Evolutionary conservation across 2,329 filamentous ascomycete species (phyloP).

Genomic region (Coniochaeta hoffmannii): DNA sequence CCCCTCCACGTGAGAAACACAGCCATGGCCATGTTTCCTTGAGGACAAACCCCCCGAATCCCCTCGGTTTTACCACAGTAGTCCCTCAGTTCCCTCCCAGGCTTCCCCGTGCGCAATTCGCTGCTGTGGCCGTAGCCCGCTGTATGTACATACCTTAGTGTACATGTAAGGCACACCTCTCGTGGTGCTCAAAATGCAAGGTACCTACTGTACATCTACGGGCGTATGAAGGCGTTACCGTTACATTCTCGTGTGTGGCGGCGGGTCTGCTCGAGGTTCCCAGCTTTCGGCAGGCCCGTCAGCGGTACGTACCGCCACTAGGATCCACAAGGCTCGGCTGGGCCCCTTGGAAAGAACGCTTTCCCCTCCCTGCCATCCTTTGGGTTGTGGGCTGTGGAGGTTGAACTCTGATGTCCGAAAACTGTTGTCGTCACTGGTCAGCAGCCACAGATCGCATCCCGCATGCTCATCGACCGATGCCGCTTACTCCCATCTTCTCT

Average conservation of each 20-base stretch:
- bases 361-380: neutral
- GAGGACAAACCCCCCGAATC: too few species aligned
- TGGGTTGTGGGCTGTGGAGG: too few species aligned
- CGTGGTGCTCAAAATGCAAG: neutral
- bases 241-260: neutral
- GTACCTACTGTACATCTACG: neutral
- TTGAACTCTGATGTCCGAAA: neutral
- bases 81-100: too few species aligned
- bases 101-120: too few species aligned
- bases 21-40: too few species aligned
- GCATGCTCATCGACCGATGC: neutral
- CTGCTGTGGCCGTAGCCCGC: too few species aligned
- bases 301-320: constrained; percentile 1
- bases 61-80: too few species aligned
- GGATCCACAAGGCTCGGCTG: neutral
- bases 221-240: neutral
- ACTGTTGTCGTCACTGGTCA: neutral
- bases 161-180: neutral
- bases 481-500: too few species aligned
- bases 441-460: neutral
- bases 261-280: neutral
- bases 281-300: neutral
- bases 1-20: too few species aligned
- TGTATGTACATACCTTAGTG: too few species aligned
- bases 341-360: neutral